Base-by-base conservation (phyloP, 257 asterid species). In the Knoxia roxburghii region DNA sequence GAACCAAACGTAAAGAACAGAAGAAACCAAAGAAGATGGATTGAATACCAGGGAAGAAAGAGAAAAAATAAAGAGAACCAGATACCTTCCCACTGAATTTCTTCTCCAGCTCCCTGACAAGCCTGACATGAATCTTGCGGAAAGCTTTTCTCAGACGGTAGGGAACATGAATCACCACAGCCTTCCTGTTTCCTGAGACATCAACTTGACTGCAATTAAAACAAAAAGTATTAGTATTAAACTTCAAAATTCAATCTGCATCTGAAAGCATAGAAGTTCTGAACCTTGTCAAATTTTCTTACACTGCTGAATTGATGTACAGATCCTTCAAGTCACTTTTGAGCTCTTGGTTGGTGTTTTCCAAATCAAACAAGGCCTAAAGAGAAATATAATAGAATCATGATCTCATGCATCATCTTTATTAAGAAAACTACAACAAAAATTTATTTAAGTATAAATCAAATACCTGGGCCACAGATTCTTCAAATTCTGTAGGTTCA, bases 101-200 rank as follows among this genome's bases (percentile, higher is more conserved):
- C 91, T 91, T 89, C 82, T 91, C 98, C 6, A 91, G 88, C 86
- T 91, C 98, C 67, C 98, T 79, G 64, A 91, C 96, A 58, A 91
- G 85, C 81, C 88, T 80, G 26, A 86, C 78, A 33, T 91, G 98
- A 61, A 91, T 84, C 89, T 91, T 91, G 74, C 96, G 95, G 89
- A 88, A 91, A 59, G 90, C 76, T 72, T 91, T 91, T 72, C 95
- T 73, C 81, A 91, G 61, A 37, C 97, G 83, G 68, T 81, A 91
- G 18, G 98, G 96, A 21, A 87, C 98, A 43, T 89, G 95, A 69
- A 91, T 86, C 64, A 91, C 96, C 65, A 86, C 96, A 57, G 98
- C 95, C 74, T 91, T 91, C 86, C 87, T 82, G 79, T 74, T 83
- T 64, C 94, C 95, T 49, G 95, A 70, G 18, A 89, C 85, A 79